Percentiles rank a stretch among this genome's conserved stretches.
Conservation (phyloP, 2,329 filamentous ascomycete species). For the Sporothrix euskadiensis region DNA sequence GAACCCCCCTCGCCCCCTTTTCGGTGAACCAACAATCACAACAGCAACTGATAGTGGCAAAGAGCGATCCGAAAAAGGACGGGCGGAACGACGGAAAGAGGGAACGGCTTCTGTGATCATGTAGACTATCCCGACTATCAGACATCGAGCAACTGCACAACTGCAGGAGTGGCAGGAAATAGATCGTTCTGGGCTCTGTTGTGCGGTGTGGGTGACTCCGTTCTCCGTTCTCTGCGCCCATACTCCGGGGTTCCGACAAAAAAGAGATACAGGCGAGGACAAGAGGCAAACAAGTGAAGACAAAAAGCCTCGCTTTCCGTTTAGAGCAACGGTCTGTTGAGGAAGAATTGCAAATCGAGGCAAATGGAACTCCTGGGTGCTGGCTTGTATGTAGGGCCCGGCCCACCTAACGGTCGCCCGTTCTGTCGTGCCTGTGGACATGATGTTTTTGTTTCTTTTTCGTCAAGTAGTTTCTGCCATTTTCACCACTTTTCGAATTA, state of each 20-base stretch:
- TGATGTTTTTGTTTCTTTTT: neutral
- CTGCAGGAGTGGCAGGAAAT: neutral
- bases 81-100: neutral
- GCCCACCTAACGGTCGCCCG: neutral
- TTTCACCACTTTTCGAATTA: neutral
- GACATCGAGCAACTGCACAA: neutral
- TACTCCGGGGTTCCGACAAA: neutral
- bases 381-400: neutral
- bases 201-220: neutral
- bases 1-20: neutral
- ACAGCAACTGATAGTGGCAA: neutral
- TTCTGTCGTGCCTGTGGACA: neutral
- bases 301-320: neutral
- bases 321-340: neutral
- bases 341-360: neutral
- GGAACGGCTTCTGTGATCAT: neutral
- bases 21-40: neutral
- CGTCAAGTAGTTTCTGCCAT: neutral
- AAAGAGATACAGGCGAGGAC: neutral
- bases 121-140: neutral
- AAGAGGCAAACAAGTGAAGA: neutral
- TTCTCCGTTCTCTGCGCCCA: neutral
- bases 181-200: slow-evolving; percentile 9
- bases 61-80: neutral
- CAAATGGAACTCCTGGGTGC: neutral